These are phyloP conservation scores for Porphyridium purpureum DNA, from an alignment of 23 red algal species.

Conservation along the genomic window DNA sequence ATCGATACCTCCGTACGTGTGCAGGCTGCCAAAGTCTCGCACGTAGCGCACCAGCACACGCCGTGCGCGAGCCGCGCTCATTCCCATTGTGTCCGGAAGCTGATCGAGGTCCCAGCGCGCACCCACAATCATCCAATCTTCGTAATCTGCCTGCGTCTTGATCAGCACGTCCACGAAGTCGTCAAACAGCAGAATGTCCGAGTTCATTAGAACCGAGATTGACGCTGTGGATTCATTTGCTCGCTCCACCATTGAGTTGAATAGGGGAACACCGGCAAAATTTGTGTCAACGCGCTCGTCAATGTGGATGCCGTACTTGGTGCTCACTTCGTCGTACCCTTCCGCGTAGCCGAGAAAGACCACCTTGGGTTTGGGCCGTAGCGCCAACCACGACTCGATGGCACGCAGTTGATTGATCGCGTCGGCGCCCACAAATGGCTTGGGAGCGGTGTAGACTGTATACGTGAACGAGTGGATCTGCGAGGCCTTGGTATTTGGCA, in stretches of 20 bases:
- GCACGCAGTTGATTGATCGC: slow-evolving; percentile 42
- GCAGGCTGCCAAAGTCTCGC: slow-evolving; percentile 40
- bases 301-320: slow-evolving; percentile 32
- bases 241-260: slow-evolving; percentile 83
- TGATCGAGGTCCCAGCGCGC: slow-evolving; percentile 77
- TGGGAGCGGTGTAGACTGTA: slow-evolving; percentile 74
- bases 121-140: slow-evolving; percentile 62
- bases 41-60: slow-evolving; percentile 3
- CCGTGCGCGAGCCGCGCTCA: background rate
- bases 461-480: slow-evolving; percentile 18
- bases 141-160: slow-evolving; percentile 35
- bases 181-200: slow-evolving; percentile 63
- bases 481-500: no score
- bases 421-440: slow-evolving; percentile 72
- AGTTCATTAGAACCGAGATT: slow-evolving; percentile 72
- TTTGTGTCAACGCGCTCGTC: slow-evolving; percentile 62
- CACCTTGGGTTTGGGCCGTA: slow-evolving; percentile 52
- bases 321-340: slow-evolving; percentile 50
- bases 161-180: slow-evolving; percentile 55
- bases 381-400: slow-evolving; percentile 60
- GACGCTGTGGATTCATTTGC: slow-evolving; percentile 41
- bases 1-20: slow-evolving; percentile 95
- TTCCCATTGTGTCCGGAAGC: slow-evolving; percentile 5
- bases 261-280: slow-evolving; percentile 81
- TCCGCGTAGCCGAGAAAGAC: slow-evolving; percentile 43